Percentiles rank a stretch among this genome's conserved stretches.
Conservation (phyloP, 2,329 filamentous ascomycete species). For the Fusarium verrucosum region DNA sequence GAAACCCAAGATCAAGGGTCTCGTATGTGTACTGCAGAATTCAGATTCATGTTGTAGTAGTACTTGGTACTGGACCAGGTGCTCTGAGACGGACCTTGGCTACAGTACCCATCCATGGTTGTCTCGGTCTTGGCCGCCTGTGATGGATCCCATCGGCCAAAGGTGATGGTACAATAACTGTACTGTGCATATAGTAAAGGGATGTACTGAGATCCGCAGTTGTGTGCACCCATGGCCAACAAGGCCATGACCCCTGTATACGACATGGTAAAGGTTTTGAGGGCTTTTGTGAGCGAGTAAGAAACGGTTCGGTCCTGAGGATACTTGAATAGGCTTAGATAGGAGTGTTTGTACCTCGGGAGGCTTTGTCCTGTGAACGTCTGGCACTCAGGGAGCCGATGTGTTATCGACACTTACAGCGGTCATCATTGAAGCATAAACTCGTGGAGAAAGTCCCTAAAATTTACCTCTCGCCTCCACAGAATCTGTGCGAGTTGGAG, state of each 20-base stretch:
- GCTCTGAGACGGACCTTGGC: slow-evolving; percentile 5
- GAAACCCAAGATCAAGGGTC: slow-evolving; percentile 5
- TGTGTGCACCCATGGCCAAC: neutral
- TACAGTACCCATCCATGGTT: neutral
- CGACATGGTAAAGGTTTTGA: neutral
- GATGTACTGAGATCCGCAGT: slow-evolving; percentile 13
- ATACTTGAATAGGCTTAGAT: neutral
- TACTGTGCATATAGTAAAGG: neutral
- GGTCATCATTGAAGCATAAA: neutral
- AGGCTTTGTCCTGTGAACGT: neutral
- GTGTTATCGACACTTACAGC: neutral
- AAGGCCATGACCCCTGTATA: slow-evolving; percentile 15
- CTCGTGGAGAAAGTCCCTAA: slow-evolving; percentile 11
- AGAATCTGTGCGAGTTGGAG: slow-evolving; percentile 19
- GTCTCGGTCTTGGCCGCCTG: slow-evolving; percentile 8
- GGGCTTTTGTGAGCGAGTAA: neutral
- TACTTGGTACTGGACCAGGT: slow-evolving; percentile 13
- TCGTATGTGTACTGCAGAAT: slow-evolving; percentile 21
- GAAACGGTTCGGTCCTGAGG: neutral
- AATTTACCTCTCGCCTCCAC: slow-evolving; percentile 18
- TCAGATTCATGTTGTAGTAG: slow-evolving; percentile 32
- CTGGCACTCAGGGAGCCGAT: neutral
- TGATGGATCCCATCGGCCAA: slow-evolving; percentile 15
- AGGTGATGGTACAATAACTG: neutral
- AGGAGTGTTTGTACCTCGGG: neutral